Percentiles rank a stretch among this genome's conserved stretches.
Conservation (phyloP, 2,329 filamentous ascomycete species). For the Fusarium goolgardi region DNA sequence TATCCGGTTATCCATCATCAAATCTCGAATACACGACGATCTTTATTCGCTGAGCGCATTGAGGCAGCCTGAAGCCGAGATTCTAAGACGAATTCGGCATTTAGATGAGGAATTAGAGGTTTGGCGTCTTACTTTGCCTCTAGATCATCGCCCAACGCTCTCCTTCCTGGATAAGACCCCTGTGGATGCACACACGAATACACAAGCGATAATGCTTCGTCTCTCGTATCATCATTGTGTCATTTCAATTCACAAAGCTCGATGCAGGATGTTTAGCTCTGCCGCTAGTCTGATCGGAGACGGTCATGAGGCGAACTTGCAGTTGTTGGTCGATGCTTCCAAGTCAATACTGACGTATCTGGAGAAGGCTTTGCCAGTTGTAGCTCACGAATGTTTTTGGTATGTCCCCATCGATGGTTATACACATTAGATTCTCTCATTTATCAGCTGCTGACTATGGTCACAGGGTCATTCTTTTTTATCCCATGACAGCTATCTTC, state of each 20-base stretch:
- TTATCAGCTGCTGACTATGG: rapidly evolving
- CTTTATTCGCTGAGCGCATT: neutral
- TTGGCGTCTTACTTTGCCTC: constrained; percentile 7
- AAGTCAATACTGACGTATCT: constrained; percentile 11
- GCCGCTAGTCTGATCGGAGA: rapidly evolving
- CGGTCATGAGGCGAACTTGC: neutral
- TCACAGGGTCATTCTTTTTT: constrained; percentile 13
- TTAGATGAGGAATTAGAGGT: constrained; percentile 22
- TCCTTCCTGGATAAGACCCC: constrained; percentile 8
- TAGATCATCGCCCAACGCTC: neutral
- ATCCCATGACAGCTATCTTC: constrained; percentile 1
- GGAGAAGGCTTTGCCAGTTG: neutral
- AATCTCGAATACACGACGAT: neutral
- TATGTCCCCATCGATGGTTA: neutral
- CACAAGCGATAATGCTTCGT: constrained; percentile 9
- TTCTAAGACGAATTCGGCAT: neutral
- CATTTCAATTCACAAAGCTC: neutral
- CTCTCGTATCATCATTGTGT: constrained; percentile 9
- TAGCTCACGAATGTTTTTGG: constrained; percentile 18
- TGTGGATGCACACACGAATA: neutral
- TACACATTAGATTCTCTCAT: rapidly evolving
- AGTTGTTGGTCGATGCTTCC: neutral
- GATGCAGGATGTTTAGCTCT: neutral
- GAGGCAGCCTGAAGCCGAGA: neutral
- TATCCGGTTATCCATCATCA: neutral